Percentiles rank a stretch among this genome's conserved stretches.
Evolutionary conservation across 139 green algal genomes (phyloP).

Genomic region (Zygnema cylindricum): DNA sequence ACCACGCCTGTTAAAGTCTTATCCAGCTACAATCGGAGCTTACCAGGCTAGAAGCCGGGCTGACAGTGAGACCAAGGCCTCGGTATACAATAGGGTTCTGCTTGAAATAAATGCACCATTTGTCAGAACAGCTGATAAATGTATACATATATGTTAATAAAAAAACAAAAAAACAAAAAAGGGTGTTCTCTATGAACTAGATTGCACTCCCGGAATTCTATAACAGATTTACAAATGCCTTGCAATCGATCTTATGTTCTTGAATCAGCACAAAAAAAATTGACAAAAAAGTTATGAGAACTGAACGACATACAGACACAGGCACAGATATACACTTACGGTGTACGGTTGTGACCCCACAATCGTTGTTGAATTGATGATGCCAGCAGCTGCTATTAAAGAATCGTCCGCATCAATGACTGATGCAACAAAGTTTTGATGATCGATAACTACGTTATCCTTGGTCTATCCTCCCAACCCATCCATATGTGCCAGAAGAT

Average conservation of each 20-base stretch:
- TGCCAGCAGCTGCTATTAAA: constrained; percentile 25
- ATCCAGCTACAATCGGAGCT: neutral
- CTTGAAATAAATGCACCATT: too few species aligned
- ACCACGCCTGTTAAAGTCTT: too few species aligned
- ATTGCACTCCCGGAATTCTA: too few species aligned
- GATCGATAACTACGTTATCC: constrained; percentile 48
- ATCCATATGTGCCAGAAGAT: too few species aligned
- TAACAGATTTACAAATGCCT: too few species aligned
- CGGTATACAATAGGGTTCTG: constrained; percentile 53
- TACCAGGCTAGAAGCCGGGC: constrained; percentile 37
- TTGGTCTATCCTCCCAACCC: constrained; percentile 10
- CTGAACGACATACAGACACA: constrained; percentile 4
- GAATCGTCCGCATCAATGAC: constrained; percentile 39
- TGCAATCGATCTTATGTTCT: too few species aligned
- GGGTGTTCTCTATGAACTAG: too few species aligned
- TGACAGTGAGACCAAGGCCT: constrained; percentile 48
- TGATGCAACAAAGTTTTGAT: constrained; percentile 40
- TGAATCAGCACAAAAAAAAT: too few species aligned
- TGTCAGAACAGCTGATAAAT: too few species aligned
- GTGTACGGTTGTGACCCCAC: neutral
- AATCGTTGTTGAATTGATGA: constrained; percentile 43
- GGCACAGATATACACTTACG: neutral
- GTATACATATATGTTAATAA: too few species aligned
- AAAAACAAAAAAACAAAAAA: too few species aligned
- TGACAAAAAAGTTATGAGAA: too few species aligned